phyloP scores from a whole-genome alignment of 2,329 filamentous ascomycete genomes.

The Colletotrichum shisoi region DNA sequence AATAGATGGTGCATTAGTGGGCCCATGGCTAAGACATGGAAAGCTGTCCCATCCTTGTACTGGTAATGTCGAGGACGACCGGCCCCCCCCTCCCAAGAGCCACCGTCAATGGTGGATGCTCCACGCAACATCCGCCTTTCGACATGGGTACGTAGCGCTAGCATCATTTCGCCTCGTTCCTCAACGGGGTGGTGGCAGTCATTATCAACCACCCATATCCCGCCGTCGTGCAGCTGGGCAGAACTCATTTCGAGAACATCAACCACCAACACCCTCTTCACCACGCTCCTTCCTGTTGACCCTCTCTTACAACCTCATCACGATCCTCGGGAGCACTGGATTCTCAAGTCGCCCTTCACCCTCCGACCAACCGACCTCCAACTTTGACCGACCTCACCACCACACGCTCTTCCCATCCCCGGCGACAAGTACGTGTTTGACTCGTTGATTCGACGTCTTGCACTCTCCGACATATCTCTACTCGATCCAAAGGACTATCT shows the following conservation, averaged over 20 bases:
- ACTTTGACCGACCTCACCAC: constrained; percentile 25
- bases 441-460: constrained; percentile 61
- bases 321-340: constrained; percentile 33
- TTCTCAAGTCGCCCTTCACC: constrained; percentile 28
- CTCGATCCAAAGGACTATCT: constrained; percentile 40
- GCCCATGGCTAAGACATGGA: constrained; percentile 43
- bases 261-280: constrained; percentile 41
- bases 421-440: constrained; percentile 47
- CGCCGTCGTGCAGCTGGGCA: constrained; percentile 30
- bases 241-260: constrained; percentile 9
- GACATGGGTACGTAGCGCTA: constrained; percentile 38
- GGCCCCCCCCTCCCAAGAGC: constrained; percentile 40
- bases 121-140: constrained; percentile 47
- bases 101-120: constrained; percentile 46
- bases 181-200: constrained; percentile 34
- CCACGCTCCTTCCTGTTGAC: constrained; percentile 51
- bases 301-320: constrained; percentile 41
- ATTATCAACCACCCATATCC: constrained; percentile 41
- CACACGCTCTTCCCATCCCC: constrained; percentile 2
- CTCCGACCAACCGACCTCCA: constrained; percentile 23
- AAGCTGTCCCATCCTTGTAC: constrained; percentile 45
- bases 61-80: constrained; percentile 40
- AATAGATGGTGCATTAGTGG: constrained; percentile 55
- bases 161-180: constrained; percentile 41
- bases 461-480: constrained; percentile 40